phyloP scores from a whole-genome alignment of 768 basidiomycete genomes.

The Trametes cingulata region DNA sequence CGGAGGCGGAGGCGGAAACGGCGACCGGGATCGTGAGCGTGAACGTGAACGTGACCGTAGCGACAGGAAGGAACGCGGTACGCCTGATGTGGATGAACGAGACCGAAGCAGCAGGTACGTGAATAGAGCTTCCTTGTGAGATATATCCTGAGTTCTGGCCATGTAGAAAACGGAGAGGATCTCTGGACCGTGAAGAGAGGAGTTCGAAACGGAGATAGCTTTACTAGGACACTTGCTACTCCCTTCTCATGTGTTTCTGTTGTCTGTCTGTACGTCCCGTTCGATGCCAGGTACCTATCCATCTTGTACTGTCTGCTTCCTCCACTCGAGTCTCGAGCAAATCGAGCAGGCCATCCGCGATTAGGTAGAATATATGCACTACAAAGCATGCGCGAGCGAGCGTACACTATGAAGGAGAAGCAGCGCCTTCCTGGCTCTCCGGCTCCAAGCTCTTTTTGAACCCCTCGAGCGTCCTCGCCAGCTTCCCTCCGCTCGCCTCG shows the following conservation, averaged over 20 bases:
- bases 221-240: background rate
- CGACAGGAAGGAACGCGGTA: conserved; percentile 43
- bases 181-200: conserved; percentile 70
- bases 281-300: background rate
- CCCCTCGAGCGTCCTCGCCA: conserved; percentile 75
- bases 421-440: conserved; percentile 23
- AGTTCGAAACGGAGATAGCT: conserved; percentile 63
- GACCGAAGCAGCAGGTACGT: conserved; percentile 61
- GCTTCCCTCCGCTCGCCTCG: conserved; percentile 65
- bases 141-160: background rate
- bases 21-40: conserved; percentile 25
- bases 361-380: conserved; percentile 16
- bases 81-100: conserved; percentile 57
- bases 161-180: conserved; percentile 69
- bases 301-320: too few species aligned
- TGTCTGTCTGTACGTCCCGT: background rate
- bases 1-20: conserved; percentile 23
- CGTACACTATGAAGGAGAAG: conserved; percentile 12
- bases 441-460: conserved; percentile 64
- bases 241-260: background rate
- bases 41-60: conserved; percentile 15
- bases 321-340: too few species aligned
- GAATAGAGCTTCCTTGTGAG: too few species aligned
- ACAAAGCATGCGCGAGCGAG: conserved; percentile 1
- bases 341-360: conserved; percentile 1